phyloP scores from a whole-genome alignment of 108 stramenopile genomes.

The Epipyxis sp. region DNA sequence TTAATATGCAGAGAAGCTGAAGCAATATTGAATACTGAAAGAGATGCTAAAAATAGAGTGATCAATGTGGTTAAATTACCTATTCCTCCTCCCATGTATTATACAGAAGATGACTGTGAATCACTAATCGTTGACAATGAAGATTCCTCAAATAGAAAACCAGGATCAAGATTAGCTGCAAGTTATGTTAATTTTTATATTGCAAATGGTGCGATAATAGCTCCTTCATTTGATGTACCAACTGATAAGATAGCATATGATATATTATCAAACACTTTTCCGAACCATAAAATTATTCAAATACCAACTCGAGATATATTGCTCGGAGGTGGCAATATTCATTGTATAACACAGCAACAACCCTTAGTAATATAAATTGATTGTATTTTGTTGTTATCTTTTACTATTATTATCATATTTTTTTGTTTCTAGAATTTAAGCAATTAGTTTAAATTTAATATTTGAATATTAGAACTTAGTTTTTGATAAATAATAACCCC shows the following conservation, averaged over 20 bases:
- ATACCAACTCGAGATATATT: slow-evolving; percentile 63
- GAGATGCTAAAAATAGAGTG: slow-evolving; percentile 55
- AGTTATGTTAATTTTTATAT: slow-evolving; percentile 77
- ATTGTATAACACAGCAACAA: slow-evolving; percentile 75
- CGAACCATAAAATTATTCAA: slow-evolving; percentile 59
- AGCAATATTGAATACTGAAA: slow-evolving; percentile 40
- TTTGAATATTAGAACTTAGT: too few relatives aligned
- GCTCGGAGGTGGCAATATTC: slow-evolving; percentile 77
- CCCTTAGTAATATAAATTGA: too few relatives aligned
- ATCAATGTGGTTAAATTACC: slow-evolving; percentile 54
- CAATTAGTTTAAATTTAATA: too few relatives aligned
- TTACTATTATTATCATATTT: too few relatives aligned
- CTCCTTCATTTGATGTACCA: slow-evolving; percentile 60
- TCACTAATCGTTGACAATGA: neutral
- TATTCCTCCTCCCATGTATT: slow-evolving; percentile 50
- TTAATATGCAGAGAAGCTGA: slow-evolving; percentile 54
- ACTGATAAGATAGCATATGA: slow-evolving; percentile 55
- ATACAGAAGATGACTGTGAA: slow-evolving; percentile 54
- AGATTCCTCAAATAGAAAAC: slow-evolving; percentile 28
- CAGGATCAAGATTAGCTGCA: slow-evolving; percentile 59
- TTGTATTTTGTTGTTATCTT: too few relatives aligned
- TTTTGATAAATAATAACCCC: too few relatives aligned
- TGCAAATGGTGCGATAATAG: slow-evolving; percentile 62
- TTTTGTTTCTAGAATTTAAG: too few relatives aligned
- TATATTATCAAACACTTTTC: slow-evolving; percentile 56